Percentiles rank a stretch among this genome's conserved stretches.
These are phyloP conservation scores for Hygrocybe coccinea DNA, from an alignment of 768 basidiomycete species.

Conservation along the genomic window DNA sequence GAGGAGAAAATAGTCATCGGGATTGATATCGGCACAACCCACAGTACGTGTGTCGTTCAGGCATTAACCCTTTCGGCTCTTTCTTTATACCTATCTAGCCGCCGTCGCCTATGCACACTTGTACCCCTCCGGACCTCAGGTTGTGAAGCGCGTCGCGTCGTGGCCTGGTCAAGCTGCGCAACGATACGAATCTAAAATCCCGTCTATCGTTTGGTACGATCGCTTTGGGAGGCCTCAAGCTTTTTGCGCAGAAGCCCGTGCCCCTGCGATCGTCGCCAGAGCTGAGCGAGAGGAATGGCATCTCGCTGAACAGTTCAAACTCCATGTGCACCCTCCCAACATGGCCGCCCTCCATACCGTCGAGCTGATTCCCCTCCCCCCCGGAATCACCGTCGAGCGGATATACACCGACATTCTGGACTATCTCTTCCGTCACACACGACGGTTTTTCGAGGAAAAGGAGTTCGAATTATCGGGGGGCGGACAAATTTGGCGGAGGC, in stretches of 20 bases:
- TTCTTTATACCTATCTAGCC: neutral
- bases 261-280: constrained; percentile 3
- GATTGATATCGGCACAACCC: too few species aligned
- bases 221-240: neutral
- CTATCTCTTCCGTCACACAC: neutral
- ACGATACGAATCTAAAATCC: constrained; percentile 6
- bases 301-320: constrained; percentile 4
- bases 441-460: neutral
- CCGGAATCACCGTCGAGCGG: neutral
- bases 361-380: constrained; percentile 1
- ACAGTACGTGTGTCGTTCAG: too few species aligned
- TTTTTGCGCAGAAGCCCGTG: constrained; percentile 2
- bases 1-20: too few species aligned
- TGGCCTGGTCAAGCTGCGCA: constrained; percentile 5
- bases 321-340: constrained; percentile 4
- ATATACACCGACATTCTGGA: neutral
- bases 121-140: neutral
- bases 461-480: neutral
- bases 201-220: constrained; percentile 1
- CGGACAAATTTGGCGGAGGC: neutral
- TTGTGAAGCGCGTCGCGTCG: constrained; percentile 1
- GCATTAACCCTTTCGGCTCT: neutral
- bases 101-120: constrained; percentile 3
- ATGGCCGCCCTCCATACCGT: neutral
- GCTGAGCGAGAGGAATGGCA: constrained; percentile 3